Percentiles rank a stretch among this genome's conserved stretches.
Evolutionary conservation across 805 yeast species (phyloP).

Genomic region (Suhomyces tanzawaensis): DNA sequence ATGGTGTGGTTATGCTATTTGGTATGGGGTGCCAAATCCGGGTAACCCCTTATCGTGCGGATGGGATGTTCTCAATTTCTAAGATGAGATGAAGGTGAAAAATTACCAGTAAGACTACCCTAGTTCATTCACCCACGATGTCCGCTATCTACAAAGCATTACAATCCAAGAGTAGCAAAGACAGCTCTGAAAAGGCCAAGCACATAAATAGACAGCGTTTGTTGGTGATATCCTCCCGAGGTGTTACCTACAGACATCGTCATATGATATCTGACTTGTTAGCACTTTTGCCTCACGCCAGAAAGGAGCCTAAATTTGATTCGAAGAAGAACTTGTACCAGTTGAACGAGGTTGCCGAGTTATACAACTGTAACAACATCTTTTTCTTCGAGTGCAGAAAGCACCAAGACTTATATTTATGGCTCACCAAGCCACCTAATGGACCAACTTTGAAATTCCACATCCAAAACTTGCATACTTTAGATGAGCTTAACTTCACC

Average conservation of each 20-base stretch:
- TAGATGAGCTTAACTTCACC: conserved; percentile 93
- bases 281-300: conserved; percentile 83
- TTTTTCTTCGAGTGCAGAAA: conserved; percentile 94
- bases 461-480: conserved; percentile 90
- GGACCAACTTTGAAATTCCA: conserved; percentile 96
- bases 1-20: too few species aligned
- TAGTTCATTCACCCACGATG: conserved; percentile 20
- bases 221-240: conserved; percentile 87
- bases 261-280: conserved; percentile 83
- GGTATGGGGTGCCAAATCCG: too few species aligned
- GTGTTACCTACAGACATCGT: conserved; percentile 93
- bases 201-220: conserved; percentile 86
- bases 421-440: conserved; percentile 96
- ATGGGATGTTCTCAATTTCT: background rate
- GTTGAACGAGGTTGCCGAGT: conserved; percentile 92
- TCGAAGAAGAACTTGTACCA: conserved; percentile 85
- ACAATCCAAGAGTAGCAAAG: conserved; percentile 46
- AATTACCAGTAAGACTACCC: background rate
- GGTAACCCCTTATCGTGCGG: conserved; percentile 3
- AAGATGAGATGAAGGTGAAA: conserved; percentile 7
- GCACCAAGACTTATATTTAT: conserved; percentile 90
- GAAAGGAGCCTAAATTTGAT: conserved; percentile 95
- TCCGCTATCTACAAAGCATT: conserved; percentile 47
- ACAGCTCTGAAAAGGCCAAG: conserved; percentile 45
- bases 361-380: conserved; percentile 94